Percentiles rank a stretch among this genome's conserved stretches.
Evolutionary conservation across 2,329 filamentous ascomycete genomes (phyloP).

Genomic region (Aspergillus costaricaensis): DNA sequence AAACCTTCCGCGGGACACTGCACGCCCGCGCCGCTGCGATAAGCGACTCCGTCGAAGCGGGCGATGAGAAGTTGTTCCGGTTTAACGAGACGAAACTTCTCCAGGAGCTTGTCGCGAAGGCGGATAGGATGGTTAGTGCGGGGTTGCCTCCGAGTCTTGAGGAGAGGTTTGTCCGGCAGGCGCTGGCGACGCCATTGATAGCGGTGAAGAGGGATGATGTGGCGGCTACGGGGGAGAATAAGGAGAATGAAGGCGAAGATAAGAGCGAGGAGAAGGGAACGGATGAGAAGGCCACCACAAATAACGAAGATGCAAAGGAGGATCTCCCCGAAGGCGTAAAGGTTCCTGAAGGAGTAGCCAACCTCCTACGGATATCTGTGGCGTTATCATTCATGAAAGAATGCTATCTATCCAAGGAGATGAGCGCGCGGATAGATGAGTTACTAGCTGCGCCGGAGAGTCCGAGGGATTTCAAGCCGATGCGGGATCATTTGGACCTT

Average conservation of each 20-base stretch:
- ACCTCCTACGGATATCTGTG: conserved; percentile 52
- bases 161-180: conserved; percentile 75
- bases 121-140: conserved; percentile 63
- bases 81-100: conserved; percentile 72
- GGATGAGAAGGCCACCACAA: conserved; percentile 34
- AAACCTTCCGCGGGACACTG: conserved; percentile 50
- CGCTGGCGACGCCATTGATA: conserved; percentile 74
- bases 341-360: conserved; percentile 39
- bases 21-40: conserved; percentile 68
- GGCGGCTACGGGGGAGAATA: conserved; percentile 22
- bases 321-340: conserved; percentile 25
- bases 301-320: conserved; percentile 30
- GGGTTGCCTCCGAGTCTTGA: conserved; percentile 80
- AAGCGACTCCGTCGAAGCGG: conserved; percentile 81
- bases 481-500: conserved; percentile 69
- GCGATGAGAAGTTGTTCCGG: conserved; percentile 82
- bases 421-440: conserved; percentile 43
- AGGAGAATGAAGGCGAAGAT: conserved; percentile 29
- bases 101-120: conserved; percentile 68
- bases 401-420: conserved; percentile 48
- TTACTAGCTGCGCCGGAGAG: conserved; percentile 41
- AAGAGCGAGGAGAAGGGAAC: conserved; percentile 22
- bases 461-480: conserved; percentile 66
- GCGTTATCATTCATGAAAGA: conserved; percentile 53
- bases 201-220: conserved; percentile 63